Evolutionary conservation across 441 rosid species (phyloP).

Genomic region (Gossypium aridum): DNA sequence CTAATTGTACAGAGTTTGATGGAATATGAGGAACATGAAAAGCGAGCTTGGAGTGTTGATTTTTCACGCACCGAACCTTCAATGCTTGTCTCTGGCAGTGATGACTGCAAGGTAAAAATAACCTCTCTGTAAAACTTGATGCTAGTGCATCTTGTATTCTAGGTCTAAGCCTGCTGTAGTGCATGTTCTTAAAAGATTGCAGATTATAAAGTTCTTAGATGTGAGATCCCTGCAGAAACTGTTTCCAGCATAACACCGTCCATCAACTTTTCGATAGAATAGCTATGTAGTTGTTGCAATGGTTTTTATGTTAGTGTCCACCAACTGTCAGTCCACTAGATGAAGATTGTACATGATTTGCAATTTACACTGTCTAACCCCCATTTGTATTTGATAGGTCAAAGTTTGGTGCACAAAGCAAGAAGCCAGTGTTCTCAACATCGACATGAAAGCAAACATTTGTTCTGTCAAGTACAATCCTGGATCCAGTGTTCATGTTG

Average conservation of each 20-base stretch:
- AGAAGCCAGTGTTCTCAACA: slow-evolving; percentile 35
- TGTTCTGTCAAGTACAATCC: slow-evolving; percentile 42
- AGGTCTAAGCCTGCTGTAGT: neutral
- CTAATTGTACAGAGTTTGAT: slow-evolving; percentile 27
- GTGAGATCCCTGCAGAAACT: neutral
- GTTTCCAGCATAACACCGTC: neutral
- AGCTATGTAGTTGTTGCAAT: neutral
- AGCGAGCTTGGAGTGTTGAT: slow-evolving; percentile 40
- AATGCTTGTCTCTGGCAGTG: slow-evolving; percentile 40
- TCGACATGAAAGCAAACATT: slow-evolving; percentile 29
- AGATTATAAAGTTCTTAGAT: neutral
- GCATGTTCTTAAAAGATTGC: neutral
- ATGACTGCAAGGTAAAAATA: slow-evolving; percentile 32
- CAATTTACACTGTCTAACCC: neutral
- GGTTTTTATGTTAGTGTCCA: neutral
- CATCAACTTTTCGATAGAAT: neutral
- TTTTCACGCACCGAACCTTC: slow-evolving; percentile 34
- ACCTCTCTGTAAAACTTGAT: slow-evolving; percentile 2
- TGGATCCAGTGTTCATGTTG: slow-evolving; percentile 32
- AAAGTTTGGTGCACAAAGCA: slow-evolving; percentile 41
- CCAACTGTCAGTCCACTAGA: neutral
- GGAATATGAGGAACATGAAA: slow-evolving; percentile 38
- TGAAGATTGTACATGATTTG: neutral
- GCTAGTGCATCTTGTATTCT: neutral
- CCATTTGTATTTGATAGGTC: slow-evolving; percentile 22